Base-by-base conservation (phyloP, 306 rosid genomes). In the Castanea crenata region DNA sequence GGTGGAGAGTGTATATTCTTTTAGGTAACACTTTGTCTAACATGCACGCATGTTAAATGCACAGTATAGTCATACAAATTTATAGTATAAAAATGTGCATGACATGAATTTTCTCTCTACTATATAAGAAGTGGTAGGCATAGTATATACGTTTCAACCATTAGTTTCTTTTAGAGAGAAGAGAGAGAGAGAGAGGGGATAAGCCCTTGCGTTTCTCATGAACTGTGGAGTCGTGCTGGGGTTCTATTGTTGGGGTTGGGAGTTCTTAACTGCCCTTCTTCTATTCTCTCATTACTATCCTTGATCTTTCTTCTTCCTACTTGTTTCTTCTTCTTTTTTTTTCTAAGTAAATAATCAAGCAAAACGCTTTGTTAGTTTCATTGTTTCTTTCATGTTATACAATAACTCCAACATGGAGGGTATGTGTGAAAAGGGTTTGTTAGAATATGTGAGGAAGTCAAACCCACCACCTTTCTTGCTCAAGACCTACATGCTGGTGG, bases 161-260 rank as follows among this genome's bases (percentile, higher is more conserved):
- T 74, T 83, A 77, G 8, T 75, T 78, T 74, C 21, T 27, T 59
- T 67, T 62, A 46, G 49, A 64, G 76, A 67, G 56, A 76, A 35
- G 29, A 71, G 67, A 74, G 23, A 55, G 61, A 19, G 67, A 74
- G 49, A 51, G 57, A 67, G 49, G 71, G 71, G 44, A 68, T 15
- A 25, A 5, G 51, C 67, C 80, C 90, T 92, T 85, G 90, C 93
- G 82, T 55, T 88, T 89, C 97, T 92, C 97, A 94, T 94, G 98
- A 94, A 91, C 93, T 88, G 93, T 88, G 97, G 94, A 88, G 94
- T 94, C 93, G 98, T 94, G 92, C 82, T 91, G 97, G 97, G 98
- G 83, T 94, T 94, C 94, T 91, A 92, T 91, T 94, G 97, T 71
- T 94, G 98, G 98, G 97, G 85, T 85, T 94, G 97, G 98, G 97